phyloP scores from a whole-genome alignment of 108 stramenopile species.

The Cyclotella cryptica region DNA sequence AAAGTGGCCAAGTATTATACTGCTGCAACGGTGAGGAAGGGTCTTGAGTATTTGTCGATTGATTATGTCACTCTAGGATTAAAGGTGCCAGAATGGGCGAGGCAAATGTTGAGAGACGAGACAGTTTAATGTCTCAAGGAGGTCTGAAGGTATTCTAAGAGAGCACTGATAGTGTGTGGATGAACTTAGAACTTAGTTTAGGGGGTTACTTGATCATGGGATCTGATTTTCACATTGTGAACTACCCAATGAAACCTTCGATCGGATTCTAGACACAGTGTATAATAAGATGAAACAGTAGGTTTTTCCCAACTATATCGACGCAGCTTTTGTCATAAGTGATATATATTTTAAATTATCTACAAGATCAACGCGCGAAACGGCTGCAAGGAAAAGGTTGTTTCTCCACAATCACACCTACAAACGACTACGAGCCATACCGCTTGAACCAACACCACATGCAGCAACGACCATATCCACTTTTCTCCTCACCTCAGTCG shows the following conservation, averaged over 20 bases:
- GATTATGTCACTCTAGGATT: slow-evolving; percentile 65
- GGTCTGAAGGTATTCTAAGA: neutral
- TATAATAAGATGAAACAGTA: too few species aligned
- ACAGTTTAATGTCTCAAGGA: neutral
- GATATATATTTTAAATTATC: too few species aligned
- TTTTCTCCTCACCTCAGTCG: slow-evolving; percentile 38
- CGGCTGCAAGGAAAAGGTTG: too few species aligned
- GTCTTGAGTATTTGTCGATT: slow-evolving; percentile 65
- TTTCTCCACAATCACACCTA: slow-evolving; percentile 1
- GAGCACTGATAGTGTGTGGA: too few species aligned
- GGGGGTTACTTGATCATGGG: too few species aligned
- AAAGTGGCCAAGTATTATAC: slow-evolving; percentile 62
- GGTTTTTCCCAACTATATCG: too few species aligned
- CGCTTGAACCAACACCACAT: slow-evolving; percentile 9
- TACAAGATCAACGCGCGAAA: too few species aligned
- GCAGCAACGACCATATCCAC: slow-evolving; percentile 35
- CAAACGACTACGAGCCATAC: slow-evolving; percentile 42
- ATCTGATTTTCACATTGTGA: too few species aligned
- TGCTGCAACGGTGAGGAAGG: slow-evolving; percentile 62
- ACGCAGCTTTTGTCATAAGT: too few species aligned
- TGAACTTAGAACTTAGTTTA: too few species aligned
- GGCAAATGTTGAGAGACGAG: slow-evolving; percentile 60
- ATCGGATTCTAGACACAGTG: too few species aligned
- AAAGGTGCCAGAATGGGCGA: slow-evolving; percentile 69
- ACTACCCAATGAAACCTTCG: too few species aligned